Conservation (phyloP, 2,329 filamentous ascomycete genomes). For the Aspergillus calidoustus region DNA sequence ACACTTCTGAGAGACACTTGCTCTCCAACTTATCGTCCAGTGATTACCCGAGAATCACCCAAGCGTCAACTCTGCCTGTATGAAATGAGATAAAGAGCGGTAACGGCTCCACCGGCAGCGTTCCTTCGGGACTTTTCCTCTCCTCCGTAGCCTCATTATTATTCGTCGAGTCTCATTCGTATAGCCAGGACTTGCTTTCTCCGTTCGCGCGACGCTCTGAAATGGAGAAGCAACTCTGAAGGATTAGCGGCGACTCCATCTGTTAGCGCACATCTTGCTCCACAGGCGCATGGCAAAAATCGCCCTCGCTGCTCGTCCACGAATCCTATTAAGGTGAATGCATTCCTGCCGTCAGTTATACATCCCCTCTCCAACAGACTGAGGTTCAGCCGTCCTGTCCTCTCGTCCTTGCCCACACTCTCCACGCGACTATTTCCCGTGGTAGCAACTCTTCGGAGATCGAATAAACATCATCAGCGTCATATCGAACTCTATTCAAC, state of each 20-base stretch:
- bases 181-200: conserved; percentile 4
- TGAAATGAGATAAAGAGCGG: conserved; percentile 13
- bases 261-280: conserved; percentile 16
- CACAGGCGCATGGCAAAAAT: conserved; percentile 25
- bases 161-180: conserved; percentile 17
- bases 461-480: conserved; percentile 10
- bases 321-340: conserved; percentile 13
- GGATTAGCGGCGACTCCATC: conserved; percentile 5
- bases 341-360: conserved; percentile 5
- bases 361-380: conserved; percentile 3
- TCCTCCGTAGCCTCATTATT: conserved; percentile 19
- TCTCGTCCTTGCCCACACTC: neutral
- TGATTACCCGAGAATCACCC: conserved; percentile 5
- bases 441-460: neutral
- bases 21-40: neutral
- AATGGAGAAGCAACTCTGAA: neutral
- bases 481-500: conserved; percentile 20
- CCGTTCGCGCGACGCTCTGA: neutral
- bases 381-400: neutral
- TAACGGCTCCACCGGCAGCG: conserved; percentile 23
- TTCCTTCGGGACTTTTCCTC: conserved; percentile 28
- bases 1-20: neutral
- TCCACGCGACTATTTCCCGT: conserved; percentile 2
- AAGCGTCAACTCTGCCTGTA: neutral
- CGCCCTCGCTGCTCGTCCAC: conserved; percentile 4